phyloP scores from a whole-genome alignment of 345 rosid species.

The Turritis glabra region DNA sequence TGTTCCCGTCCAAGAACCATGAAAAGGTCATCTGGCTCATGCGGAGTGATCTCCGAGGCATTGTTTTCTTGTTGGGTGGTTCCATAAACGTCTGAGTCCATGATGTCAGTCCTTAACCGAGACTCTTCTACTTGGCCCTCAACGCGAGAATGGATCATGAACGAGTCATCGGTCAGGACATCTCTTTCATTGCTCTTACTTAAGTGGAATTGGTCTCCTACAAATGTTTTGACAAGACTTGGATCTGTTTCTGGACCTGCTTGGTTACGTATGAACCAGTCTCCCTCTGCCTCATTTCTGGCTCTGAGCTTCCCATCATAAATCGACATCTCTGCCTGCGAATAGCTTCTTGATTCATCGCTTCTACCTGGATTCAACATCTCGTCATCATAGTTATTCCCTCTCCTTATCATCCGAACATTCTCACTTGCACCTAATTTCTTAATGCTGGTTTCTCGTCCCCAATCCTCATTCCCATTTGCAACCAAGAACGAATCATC shows the following conservation, averaged over 20 bases:
- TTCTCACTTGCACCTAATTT: constrained; percentile 52
- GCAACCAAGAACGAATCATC: constrained; percentile 62
- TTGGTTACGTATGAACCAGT: constrained; percentile 64
- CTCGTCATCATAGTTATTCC: constrained; percentile 51
- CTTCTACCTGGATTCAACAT: constrained; percentile 49
- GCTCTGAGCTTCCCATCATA: constrained; percentile 47
- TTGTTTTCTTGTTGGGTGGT: constrained; percentile 45
- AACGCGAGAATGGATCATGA: constrained; percentile 72
- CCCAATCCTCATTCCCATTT: constrained; percentile 45
- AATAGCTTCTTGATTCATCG: constrained; percentile 40
- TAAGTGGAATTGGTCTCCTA: constrained; percentile 35
- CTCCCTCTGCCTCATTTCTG: constrained; percentile 62
- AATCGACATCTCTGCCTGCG: constrained; percentile 42
- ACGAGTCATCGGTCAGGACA: constrained; percentile 75
- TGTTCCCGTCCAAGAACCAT: constrained; percentile 85
- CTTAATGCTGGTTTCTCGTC: constrained; percentile 38
- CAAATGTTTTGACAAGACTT: constrained; percentile 46
- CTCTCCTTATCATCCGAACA: constrained; percentile 45
- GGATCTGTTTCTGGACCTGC: constrained; percentile 40
- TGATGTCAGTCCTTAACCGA: constrained; percentile 54
- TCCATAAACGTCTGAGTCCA: constrained; percentile 62
- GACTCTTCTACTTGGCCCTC: constrained; percentile 53
- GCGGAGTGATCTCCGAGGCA: constrained; percentile 36
- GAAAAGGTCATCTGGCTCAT: constrained; percentile 92
- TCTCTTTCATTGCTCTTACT: constrained; percentile 50